phyloP scores from a whole-genome alignment of 1,139 yeast genomes.

The Geotrichum candidum region DNA sequence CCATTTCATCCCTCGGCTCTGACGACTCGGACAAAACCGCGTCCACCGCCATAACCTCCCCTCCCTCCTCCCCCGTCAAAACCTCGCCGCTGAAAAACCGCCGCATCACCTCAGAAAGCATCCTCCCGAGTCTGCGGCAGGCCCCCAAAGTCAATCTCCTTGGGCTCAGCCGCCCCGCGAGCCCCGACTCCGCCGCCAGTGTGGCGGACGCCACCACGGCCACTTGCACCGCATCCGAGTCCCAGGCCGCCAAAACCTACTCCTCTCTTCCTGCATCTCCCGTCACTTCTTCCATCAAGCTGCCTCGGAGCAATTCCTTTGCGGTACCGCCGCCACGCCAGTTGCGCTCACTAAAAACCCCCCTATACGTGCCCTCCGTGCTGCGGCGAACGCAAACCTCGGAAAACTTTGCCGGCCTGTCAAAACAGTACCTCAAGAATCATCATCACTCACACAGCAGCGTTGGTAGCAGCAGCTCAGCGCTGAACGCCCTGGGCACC shows the following conservation, averaged over 20 bases:
- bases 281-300: neutral
- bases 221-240: neutral
- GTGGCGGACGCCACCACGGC: neutral
- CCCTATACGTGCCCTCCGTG: constrained; percentile 87
- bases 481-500: constrained; percentile 29
- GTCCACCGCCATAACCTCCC: neutral
- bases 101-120: constrained; percentile 11
- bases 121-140: constrained; percentile 10
- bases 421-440: neutral
- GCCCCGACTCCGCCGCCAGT: neutral
- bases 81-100: constrained; percentile 3
- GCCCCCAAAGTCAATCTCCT: constrained; percentile 9
- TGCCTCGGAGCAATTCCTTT: constrained; percentile 6
- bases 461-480: constrained; percentile 21
- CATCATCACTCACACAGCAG: neutral
- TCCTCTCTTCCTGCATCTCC: neutral
- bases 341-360: constrained; percentile 56
- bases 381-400: constrained; percentile 50
- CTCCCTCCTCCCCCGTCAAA: neutral
- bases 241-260: neutral
- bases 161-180: constrained; percentile 5
- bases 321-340: constrained; percentile 24
- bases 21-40: neutral
- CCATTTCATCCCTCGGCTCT: neutral
- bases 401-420: neutral